Conservation (phyloP, 1,139 yeast species). For the Taphrina deformans region DNA sequence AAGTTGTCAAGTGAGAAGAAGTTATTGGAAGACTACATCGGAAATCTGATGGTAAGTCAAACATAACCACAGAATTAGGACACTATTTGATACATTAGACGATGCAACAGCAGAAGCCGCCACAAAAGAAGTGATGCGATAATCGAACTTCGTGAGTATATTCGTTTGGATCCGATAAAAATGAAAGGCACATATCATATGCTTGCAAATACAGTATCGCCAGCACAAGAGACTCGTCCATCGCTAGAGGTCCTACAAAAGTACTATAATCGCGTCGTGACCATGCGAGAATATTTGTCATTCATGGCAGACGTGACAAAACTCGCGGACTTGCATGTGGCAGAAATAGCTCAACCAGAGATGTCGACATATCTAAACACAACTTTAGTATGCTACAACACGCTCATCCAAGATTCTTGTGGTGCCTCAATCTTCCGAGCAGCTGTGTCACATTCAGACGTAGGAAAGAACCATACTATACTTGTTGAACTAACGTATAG, state of each 20-base stretch:
- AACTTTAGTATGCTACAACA: background rate
- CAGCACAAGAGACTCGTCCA: background rate
- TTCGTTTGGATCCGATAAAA: no score
- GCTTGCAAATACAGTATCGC: no score
- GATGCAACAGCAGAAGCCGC: conserved; percentile 5
- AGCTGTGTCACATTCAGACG: background rate
- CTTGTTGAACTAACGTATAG: background rate
- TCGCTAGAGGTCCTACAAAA: background rate
- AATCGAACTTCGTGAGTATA: no score
- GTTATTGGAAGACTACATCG: conserved; percentile 25
- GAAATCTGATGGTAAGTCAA: conserved; percentile 10
- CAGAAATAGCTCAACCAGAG: background rate
- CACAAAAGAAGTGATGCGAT: background rate
- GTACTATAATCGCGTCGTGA: background rate
- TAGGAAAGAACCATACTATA: background rate
- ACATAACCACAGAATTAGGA: background rate
- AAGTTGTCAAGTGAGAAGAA: conserved; percentile 18
- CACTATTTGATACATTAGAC: background rate
- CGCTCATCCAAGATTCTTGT: background rate
- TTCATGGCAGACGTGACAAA: background rate
- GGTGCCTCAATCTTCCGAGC: background rate
- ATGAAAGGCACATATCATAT: background rate
- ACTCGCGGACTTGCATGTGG: background rate
- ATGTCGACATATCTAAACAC: background rate
- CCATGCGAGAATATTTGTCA: background rate